These are phyloP conservation scores for Exophiala alcalophila DNA, from an alignment of 2,329 filamentous ascomycete genomes.

Conservation along the genomic window DNA sequence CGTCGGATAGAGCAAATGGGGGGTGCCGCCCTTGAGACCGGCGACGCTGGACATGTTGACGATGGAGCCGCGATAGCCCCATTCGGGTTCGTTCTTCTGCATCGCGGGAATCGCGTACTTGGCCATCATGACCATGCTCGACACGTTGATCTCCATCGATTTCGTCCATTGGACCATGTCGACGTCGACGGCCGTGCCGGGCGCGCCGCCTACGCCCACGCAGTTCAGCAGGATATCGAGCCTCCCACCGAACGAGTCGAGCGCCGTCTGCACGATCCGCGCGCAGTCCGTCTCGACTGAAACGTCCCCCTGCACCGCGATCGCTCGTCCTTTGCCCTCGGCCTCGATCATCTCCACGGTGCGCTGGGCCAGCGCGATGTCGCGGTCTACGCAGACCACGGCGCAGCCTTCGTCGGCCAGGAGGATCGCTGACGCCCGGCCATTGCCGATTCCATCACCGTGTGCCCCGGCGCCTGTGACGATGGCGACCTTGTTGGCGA, in stretches of 20 bases:
- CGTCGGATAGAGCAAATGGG: slow-evolving; percentile 53
- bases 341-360: slow-evolving; percentile 54
- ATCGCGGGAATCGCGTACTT: slow-evolving; percentile 62
- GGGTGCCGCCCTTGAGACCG: slow-evolving; percentile 54
- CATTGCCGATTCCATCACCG: slow-evolving; percentile 60
- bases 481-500: slow-evolving; percentile 42
- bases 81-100: slow-evolving; percentile 50
- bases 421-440: slow-evolving; percentile 57
- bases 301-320: slow-evolving; percentile 54
- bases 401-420: slow-evolving; percentile 58
- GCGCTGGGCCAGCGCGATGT: slow-evolving; percentile 48
- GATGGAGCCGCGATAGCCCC: slow-evolving; percentile 48
- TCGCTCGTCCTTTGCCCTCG: slow-evolving; percentile 40
- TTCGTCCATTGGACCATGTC: slow-evolving; percentile 58
- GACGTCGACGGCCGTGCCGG: slow-evolving; percentile 59
- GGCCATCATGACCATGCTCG: slow-evolving; percentile 63
- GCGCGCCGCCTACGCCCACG: slow-evolving; percentile 59
- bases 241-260: slow-evolving; percentile 52
- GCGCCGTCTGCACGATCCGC: slow-evolving; percentile 38
- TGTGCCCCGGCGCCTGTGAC: slow-evolving; percentile 59
- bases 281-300: slow-evolving; percentile 54
- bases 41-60: slow-evolving; percentile 64
- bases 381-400: slow-evolving; percentile 59
- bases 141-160: slow-evolving; percentile 60
- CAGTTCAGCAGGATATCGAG: slow-evolving; percentile 65